Conservation (phyloP, 768 basidiomycete species). For the Boletus patriciae region DNA sequence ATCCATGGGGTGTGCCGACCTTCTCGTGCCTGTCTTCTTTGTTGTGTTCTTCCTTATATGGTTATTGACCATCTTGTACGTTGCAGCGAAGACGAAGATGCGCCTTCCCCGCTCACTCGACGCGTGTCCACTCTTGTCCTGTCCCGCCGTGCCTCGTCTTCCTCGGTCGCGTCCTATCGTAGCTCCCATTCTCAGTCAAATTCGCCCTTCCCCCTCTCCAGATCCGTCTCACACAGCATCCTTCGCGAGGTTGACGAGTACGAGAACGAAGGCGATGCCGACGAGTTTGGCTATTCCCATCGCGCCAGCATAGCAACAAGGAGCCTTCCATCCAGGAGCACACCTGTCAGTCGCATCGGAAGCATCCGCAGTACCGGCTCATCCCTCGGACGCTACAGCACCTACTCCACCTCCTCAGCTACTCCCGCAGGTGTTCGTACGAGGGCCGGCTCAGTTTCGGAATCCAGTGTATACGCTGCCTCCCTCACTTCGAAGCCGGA, state of each 20-base stretch:
- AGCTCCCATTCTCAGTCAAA: constrained; percentile 16
- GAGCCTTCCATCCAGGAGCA: constrained; percentile 27
- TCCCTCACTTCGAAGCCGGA: constrained; percentile 18
- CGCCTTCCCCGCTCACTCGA: constrained; percentile 63
- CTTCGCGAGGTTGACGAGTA: constrained; percentile 33
- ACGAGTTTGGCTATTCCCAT: constrained; percentile 28
- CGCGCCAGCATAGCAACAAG: constrained; percentile 13
- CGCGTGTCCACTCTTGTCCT: constrained; percentile 60
- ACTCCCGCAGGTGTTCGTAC: constrained; percentile 3
- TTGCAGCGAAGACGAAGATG: constrained; percentile 69
- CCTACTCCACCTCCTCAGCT: constrained; percentile 21
- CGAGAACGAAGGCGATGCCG: constrained; percentile 2
- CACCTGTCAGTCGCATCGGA: constrained; percentile 19
- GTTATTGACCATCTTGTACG: not conserved
- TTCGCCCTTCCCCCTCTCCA: constrained; percentile 20
- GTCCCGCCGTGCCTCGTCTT: constrained; percentile 44
- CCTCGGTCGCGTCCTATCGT: constrained; percentile 37
- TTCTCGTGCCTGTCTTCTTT: constrained; percentile 9
- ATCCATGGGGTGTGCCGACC: not conserved
- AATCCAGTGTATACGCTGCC: constrained; percentile 17
- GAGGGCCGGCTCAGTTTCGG: constrained; percentile 19
- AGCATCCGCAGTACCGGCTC: constrained; percentile 25
- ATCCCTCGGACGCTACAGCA: constrained; percentile 25
- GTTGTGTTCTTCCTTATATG: constrained; percentile 4
- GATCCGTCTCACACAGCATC: constrained; percentile 31